These are phyloP conservation scores for Fallopia convolvulus DNA, from an alignment of 148 eudicot genomes.

Conservation along the genomic window DNA sequence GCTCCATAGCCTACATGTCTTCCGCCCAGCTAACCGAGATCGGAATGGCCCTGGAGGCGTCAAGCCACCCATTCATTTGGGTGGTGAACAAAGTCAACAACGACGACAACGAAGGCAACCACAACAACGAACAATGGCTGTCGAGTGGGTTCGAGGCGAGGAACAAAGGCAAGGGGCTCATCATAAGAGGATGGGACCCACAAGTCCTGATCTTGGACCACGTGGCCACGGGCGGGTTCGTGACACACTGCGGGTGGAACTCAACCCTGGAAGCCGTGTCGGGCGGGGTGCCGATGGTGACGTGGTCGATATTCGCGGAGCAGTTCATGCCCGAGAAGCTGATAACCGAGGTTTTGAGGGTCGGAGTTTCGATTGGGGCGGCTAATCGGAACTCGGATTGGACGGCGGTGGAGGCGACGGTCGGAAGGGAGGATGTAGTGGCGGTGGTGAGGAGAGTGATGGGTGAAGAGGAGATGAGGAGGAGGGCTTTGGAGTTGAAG, in stretches of 20 bases:
- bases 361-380: constrained; percentile 28
- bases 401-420: background rate
- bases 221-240: constrained; percentile 26
- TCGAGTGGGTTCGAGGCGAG: constrained; percentile 21
- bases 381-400: constrained; percentile 9
- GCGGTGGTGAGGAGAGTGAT: constrained; percentile 24
- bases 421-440: constrained; percentile 14
- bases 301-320: constrained; percentile 34
- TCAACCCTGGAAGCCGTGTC: constrained; percentile 31
- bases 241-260: constrained; percentile 50
- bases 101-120: background rate
- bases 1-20: constrained; percentile 11
- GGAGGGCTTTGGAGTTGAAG: constrained; percentile 18
- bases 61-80: constrained; percentile 21
- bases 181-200: constrained; percentile 36
- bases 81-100: constrained; percentile 9
- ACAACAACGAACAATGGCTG: constrained; percentile 40
- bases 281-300: constrained; percentile 32
- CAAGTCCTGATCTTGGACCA: constrained; percentile 35
- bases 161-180: constrained; percentile 22
- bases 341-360: constrained; percentile 22
- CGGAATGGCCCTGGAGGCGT: constrained; percentile 18
- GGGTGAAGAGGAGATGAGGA: constrained; percentile 35
- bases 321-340: constrained; percentile 32
- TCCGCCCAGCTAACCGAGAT: constrained; percentile 18